A percentile compares a stretch with the other conserved stretches of the same genome.
phyloP scores from a whole-genome alignment of 345 rosid species.

The Euphorbia pulcherrima region DNA sequence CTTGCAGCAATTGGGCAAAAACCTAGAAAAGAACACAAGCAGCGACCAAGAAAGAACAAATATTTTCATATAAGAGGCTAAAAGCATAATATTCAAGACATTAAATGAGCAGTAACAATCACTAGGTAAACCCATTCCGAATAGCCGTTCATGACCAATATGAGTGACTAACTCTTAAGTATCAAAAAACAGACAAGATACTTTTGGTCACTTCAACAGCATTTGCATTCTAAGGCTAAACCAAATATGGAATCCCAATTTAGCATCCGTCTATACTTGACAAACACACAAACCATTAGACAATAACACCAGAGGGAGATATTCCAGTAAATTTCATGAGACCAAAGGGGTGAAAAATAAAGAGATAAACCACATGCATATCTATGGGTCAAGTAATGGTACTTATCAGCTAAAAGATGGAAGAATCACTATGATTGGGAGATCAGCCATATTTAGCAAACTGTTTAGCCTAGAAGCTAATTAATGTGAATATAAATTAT shows the following conservation, averaged over 20 bases:
- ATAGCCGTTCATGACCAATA: background rate
- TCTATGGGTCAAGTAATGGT: background rate
- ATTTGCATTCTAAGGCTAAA: background rate
- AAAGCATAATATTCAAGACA: background rate
- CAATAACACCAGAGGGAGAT: background rate
- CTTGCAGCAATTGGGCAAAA: slow-evolving; percentile 69
- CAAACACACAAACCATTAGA: background rate
- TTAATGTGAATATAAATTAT: background rate
- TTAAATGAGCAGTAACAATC: no score
- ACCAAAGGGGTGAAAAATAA: background rate
- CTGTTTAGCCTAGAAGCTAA: background rate
- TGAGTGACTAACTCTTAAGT: background rate
- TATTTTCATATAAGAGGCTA: background rate
- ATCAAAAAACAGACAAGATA: no score
- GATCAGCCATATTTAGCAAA: background rate
- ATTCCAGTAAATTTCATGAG: background rate
- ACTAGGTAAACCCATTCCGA: background rate
- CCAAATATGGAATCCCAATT: background rate
- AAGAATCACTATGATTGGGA: background rate
- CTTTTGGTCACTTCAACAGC: no score
- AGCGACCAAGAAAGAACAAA: background rate
- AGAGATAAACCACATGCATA: background rate
- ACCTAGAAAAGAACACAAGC: slow-evolving; percentile 39
- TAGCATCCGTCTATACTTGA: background rate
- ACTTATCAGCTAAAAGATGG: background rate